These are phyloP conservation scores for Fusarium sp. DNA, from an alignment of 2,329 filamentous ascomycete species.

Conservation along the genomic window DNA sequence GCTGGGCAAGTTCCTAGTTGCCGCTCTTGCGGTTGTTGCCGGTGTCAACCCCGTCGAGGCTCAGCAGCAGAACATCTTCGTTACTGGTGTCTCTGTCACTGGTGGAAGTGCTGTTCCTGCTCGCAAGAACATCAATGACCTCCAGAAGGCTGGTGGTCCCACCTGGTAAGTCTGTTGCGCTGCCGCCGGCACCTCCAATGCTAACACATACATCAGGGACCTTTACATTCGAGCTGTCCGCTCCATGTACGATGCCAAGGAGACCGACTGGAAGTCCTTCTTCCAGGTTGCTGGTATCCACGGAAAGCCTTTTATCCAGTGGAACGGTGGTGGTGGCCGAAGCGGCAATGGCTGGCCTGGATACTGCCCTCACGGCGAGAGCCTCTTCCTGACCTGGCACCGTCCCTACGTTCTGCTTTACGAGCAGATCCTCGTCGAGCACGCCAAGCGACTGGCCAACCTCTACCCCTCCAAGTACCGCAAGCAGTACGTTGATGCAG, in stretches of 20 bases:
- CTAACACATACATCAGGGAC: slow-evolving; percentile 55
- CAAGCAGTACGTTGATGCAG: slow-evolving; percentile 58
- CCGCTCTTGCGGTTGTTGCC: slow-evolving; percentile 46
- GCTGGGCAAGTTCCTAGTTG: slow-evolving; percentile 38
- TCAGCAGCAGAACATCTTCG: slow-evolving; percentile 45
- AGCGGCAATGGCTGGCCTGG: slow-evolving; percentile 52
- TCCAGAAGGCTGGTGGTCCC: slow-evolving; percentile 57
- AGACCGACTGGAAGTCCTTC: slow-evolving; percentile 61
- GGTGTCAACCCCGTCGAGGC: slow-evolving; percentile 43
- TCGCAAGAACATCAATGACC: slow-evolving; percentile 62
- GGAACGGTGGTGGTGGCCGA: slow-evolving; percentile 55
- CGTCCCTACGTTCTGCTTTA: slow-evolving; percentile 66
- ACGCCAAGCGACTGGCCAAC: slow-evolving; percentile 61
- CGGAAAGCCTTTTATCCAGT: slow-evolving; percentile 58
- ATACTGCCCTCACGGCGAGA: slow-evolving; percentile 63
- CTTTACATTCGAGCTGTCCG: slow-evolving; percentile 62
- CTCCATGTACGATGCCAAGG: slow-evolving; percentile 57
- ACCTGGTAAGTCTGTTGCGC: slow-evolving; percentile 56
- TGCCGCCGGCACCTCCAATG: not conserved
- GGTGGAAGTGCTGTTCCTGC: slow-evolving; percentile 57
- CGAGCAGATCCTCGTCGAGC: slow-evolving; percentile 66
- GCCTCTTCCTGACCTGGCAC: slow-evolving; percentile 68
- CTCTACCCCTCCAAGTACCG: slow-evolving; percentile 55
- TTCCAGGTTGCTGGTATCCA: slow-evolving; percentile 65
- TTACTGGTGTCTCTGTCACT: slow-evolving; percentile 57